Base-by-base conservation (phyloP, 2,329 filamentous ascomycete species). In the Hortaea sp. region DNA sequence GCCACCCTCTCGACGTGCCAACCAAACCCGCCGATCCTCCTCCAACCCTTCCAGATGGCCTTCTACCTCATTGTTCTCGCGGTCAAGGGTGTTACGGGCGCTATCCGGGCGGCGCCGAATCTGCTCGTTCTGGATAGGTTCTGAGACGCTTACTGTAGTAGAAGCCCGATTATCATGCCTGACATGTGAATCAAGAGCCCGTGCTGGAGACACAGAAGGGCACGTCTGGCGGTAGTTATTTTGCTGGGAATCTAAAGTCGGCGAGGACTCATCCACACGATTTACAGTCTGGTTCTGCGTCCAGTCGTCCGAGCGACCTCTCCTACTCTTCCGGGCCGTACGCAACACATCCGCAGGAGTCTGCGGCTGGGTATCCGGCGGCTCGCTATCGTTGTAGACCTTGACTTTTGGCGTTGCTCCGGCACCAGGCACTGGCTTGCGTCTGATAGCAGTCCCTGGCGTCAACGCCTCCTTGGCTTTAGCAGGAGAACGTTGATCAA, bases 261-360 rank as follows among this genome's bases (percentile, higher is more conserved):
- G 20, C 20, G 20, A 20, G 20, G 20, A 20, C 20, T 20, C 20
- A 20, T 20, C 20, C 20, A 20, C 20, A 20, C 20, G 20, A 20
- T 20, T 20, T 20, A 20, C 20, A 20, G 20, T 20, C 20, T 20
- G 20, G 20, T 20, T 20, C 20, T 20, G 20, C 20, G 4, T 4
- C 20, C 20, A 20, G 20, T 20, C 20, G 4, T 20, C 20, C 20
- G 20, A 20, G 20, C 20, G 20, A 20, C 20, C 20, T 20, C 20
- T 6, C 56, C 45, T 3, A 47, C 41, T 0, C 27, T 44, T 48
- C 11, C 20, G 20, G 20, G 20, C 20, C 20, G 20, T 20, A 20
- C 20, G 20, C 7, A 20, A 20, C 20, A 63, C 30, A 43, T 66
- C 62, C n/a, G 62, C 60, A 10, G 63, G 62, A 1, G 61, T 66